Evolutionary conservation across 2,329 filamentous ascomycete genomes (phyloP), one percentile per base, ranked within the genome.

Genomic region (Corniculantispora saksenae): DNA sequence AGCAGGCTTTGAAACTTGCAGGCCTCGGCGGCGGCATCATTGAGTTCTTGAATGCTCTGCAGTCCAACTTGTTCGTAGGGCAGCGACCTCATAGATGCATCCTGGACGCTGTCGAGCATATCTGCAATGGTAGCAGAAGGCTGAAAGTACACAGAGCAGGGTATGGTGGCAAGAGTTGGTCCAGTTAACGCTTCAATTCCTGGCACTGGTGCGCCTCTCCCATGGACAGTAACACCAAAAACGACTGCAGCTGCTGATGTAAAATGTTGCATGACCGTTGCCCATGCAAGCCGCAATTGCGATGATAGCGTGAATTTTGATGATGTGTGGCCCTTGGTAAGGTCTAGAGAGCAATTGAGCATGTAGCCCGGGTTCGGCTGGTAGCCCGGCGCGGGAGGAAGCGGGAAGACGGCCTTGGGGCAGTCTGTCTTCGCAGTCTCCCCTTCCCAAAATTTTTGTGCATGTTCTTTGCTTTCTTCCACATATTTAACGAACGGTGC

Each of bases 121-220:
- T 84, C 77, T 0, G 70, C 67, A 3, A 84, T 77, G 0, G 77
- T 77, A 0, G 70, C 69, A 9, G 78, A 73, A 1, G 75, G 70
- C 40, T 79, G 74, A 4, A 85, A 69, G 0, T 72, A 70, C 0
- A 85, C 75, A 17, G 81, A 78, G 21, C 84, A 75, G 1, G 84
- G 84, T 2, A 86, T 78, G 0, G 84, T 86, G 5, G 83, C 81
- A 61, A 85, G 82, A 76, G 84, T 83, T 1, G 84, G 84, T 0
- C 83, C 84, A 66, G 84, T 80, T 27, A 86, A 83, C 60, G 81
- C 73, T 61, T 83, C 80, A 70, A 78, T 73, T 0, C 78, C 80
- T 0, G 73, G 71, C 32, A 81, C 73, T 0, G 78, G 73, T 1
- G 77, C 76, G 62, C 79, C 78, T 35, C 84, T 81, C 5, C 84